A percentile compares a stretch with the other conserved stretches of the same genome.
phyloP scores from a whole-genome alignment of 192 early-diverging fungal genomes.

The Chytriomyces hyalinus region DNA sequence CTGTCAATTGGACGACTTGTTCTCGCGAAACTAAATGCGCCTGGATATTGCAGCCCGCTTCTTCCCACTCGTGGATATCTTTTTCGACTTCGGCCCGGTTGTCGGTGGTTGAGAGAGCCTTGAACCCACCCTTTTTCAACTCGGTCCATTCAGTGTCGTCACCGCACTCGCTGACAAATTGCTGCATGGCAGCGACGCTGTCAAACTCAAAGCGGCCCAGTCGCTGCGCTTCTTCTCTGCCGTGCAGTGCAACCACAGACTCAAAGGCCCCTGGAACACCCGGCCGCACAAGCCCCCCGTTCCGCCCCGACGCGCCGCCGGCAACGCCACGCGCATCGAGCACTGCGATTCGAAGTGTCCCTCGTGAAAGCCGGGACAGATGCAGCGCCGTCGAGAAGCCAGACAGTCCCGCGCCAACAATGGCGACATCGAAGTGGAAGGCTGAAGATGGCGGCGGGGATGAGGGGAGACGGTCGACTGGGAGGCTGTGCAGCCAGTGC shows the following conservation, averaged over 20 bases:
- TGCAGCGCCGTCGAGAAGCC: slow-evolving; percentile 14
- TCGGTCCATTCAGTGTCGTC: too few species aligned
- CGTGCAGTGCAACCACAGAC: background rate
- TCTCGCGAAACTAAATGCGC: background rate
- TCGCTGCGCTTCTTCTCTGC: slow-evolving; percentile 6
- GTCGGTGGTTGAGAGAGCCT: background rate
- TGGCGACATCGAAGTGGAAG: background rate
- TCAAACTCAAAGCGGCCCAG: background rate
- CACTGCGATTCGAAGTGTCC: background rate
- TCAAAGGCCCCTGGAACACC: slow-evolving; percentile 14
- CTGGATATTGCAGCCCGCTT: background rate
- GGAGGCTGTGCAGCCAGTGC: background rate
- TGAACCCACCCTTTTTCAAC: background rate
- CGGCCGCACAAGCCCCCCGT: slow-evolving; percentile 56
- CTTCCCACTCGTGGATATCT: background rate
- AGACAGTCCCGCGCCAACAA: slow-evolving; percentile 27
- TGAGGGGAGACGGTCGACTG: background rate
- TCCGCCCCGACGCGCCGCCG: slow-evolving; percentile 63
- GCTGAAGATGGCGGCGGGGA: background rate
- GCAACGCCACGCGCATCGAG: slow-evolving; percentile 8
- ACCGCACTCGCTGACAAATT: slow-evolving; percentile 28
- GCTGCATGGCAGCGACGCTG: slow-evolving; percentile 19
- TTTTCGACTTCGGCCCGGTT: background rate
- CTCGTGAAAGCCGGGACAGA: background rate
- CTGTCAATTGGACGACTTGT: background rate